Evolutionary conservation across 768 basidiomycete genomes (phyloP).

Genomic region (Cystobasidium tubakii): DNA sequence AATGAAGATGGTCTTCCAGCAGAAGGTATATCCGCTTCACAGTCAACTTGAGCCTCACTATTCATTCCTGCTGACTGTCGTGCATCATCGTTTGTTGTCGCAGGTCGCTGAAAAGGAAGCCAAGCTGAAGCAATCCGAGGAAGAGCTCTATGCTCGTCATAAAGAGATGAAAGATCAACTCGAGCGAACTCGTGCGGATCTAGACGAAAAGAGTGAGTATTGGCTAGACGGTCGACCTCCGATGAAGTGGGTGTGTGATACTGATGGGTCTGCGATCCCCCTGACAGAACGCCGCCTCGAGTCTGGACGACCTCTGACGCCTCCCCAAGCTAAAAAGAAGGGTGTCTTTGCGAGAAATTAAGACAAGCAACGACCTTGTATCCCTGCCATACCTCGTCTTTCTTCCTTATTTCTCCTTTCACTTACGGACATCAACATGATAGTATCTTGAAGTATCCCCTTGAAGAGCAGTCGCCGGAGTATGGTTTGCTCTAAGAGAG

Average conservation of each 20-base stretch:
- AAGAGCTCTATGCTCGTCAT: slow-evolving; percentile 96
- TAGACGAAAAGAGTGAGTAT: slow-evolving; percentile 68
- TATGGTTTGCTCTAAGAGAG: not conserved
- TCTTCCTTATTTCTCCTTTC: not conserved
- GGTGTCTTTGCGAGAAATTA: slow-evolving; percentile 33
- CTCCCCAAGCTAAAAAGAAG: slow-evolving; percentile 57
- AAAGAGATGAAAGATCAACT: slow-evolving; percentile 99
- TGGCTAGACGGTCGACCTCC: too few relatives aligned
- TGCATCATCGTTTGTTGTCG: not conserved
- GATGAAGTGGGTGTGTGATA: too few relatives aligned
- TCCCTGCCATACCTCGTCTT: not conserved
- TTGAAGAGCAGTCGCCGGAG: not conserved
- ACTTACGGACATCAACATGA: not conserved
- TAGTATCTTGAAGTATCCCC: not conserved
- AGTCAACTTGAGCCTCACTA: too few relatives aligned
- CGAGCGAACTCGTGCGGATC: slow-evolving; percentile 88
- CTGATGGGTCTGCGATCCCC: not conserved
- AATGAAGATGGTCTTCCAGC: slow-evolving; percentile 99
- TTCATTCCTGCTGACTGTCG: not conserved
- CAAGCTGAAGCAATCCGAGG: slow-evolving; percentile 97
- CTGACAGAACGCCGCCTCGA: slow-evolving; percentile 84
- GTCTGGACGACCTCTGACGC: slow-evolving; percentile 86
- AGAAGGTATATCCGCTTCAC: slow-evolving; percentile 56
- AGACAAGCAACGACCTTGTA: not conserved
- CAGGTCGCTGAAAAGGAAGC: slow-evolving; percentile 93